These are phyloP conservation scores for Plasmodium adleri DNA, from an alignment of 169 alveolate genomes.

Conservation along the genomic window DNA sequence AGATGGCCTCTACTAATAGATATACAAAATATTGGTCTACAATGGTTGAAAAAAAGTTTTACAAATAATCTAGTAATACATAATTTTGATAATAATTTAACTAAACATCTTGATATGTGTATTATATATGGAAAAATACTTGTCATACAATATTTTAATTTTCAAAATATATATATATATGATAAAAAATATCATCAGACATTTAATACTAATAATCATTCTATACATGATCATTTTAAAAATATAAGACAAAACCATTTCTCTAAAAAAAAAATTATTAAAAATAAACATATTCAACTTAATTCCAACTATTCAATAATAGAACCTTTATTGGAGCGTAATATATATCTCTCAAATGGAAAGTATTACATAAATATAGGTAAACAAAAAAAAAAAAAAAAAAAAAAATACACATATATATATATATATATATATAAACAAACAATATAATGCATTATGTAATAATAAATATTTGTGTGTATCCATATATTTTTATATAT, in stretches of 20 bases:
- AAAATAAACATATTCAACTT: constrained; percentile 20
- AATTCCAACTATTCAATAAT: constrained; percentile 50
- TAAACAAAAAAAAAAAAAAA: background rate
- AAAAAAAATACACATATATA: no score
- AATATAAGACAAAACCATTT: background rate
- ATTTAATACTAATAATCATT: constrained; percentile 21
- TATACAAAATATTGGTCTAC: constrained; percentile 54
- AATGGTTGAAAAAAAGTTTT: constrained; percentile 71
- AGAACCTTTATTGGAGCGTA: constrained; percentile 54
- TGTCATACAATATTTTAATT: constrained; percentile 56
- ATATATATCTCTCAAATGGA: constrained; percentile 47
- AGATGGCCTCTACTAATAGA: constrained; percentile 70
- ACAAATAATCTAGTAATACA: constrained; percentile 63
- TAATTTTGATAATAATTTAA: constrained; percentile 70
- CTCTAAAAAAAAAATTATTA: constrained; percentile 24
- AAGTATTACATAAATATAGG: constrained; percentile 72
- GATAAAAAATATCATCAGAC: constrained; percentile 43
- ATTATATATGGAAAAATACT: constrained; percentile 73
- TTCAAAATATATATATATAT: constrained; percentile 68
- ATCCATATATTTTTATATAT: background rate
- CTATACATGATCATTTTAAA: constrained; percentile 29
- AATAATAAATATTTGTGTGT: no score
- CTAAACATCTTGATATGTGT: constrained; percentile 75
- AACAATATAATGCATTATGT: background rate
- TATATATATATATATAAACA: background rate